Evolutionary conservation across 73 alveolate species (phyloP).

Genomic region (Symbiodinium pilosum): DNA sequence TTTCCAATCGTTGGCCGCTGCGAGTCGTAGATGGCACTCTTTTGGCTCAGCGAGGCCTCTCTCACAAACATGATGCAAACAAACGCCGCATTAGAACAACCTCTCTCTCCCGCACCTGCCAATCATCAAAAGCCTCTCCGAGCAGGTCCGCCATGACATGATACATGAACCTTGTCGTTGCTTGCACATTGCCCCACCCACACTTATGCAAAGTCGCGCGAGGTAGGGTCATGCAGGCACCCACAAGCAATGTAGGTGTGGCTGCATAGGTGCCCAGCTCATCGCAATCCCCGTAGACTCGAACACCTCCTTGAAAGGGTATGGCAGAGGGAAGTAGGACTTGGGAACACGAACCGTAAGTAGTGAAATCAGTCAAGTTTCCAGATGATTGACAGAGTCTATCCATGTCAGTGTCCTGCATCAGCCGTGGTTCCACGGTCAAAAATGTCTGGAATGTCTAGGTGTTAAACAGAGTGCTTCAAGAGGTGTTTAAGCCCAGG

Average conservation of each 20-base stretch:
- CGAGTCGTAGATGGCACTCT: neutral
- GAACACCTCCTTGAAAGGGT: conserved; percentile 50
- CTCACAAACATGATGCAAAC: neutral
- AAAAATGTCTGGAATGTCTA: neutral
- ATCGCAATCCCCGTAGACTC: conserved; percentile 59
- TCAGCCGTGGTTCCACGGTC: too few relatives aligned
- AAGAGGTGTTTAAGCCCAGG: neutral
- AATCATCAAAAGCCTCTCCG: conserved; percentile 11
- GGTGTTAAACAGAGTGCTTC: neutral
- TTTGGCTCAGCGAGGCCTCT: conserved; percentile 31
- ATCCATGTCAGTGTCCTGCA: conserved; percentile 71
- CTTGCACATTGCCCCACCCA: neutral
- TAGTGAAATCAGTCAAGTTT: neutral
- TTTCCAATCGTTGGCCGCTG: conserved; percentile 58
- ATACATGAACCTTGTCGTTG: conserved; percentile 1
- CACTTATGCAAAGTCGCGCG: neutral
- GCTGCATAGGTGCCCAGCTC: neutral
- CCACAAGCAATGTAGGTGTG: too few relatives aligned
- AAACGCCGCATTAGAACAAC: neutral
- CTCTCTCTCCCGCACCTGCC: conserved; percentile 21
- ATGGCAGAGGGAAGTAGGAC: neutral
- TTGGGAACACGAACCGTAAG: neutral
- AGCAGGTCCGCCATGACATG: conserved; percentile 50
- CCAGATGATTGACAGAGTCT: conserved; percentile 19
- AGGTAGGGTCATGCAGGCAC: too few relatives aligned